Evolutionary conservation across 1,284 basidiomycete genomes (phyloP).

Genomic region (Malassezia brasiliensis): DNA sequence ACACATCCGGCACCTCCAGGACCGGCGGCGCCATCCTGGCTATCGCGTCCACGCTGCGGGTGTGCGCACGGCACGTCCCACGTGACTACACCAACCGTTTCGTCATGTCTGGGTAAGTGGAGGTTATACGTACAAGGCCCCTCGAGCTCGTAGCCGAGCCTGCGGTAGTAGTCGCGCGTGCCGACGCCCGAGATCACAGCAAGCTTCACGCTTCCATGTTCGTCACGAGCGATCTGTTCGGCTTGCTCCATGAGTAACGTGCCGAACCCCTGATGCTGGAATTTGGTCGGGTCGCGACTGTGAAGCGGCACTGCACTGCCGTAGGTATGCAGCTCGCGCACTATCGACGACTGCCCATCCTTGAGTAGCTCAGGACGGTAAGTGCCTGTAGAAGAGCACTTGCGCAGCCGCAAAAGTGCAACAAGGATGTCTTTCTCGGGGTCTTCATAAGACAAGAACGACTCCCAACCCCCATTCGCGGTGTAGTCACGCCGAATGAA

Average conservation of each 20-base stretch:
- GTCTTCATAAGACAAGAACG: constrained; percentile 97
- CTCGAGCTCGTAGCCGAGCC: constrained; percentile 84
- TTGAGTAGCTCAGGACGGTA: constrained; percentile 85
- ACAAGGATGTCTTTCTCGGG: constrained; percentile 92
- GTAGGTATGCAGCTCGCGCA: constrained; percentile 95
- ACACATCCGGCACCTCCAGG: background rate
- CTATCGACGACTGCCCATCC: constrained; percentile 74
- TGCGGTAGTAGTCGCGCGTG: constrained; percentile 85
- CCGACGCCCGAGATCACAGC: constrained; percentile 96
- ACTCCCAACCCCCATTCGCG: constrained; percentile 94
- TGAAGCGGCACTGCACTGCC: constrained; percentile 96
- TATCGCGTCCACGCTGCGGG: background rate
- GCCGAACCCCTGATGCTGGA: constrained; percentile 69
- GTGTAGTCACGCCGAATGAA: constrained; percentile 92
- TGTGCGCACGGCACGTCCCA: background rate
- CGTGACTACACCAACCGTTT: constrained; percentile 11
- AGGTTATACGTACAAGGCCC: constrained; percentile 59
- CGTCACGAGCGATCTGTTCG: constrained; percentile 92
- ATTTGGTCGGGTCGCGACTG: constrained; percentile 86
- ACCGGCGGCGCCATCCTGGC: background rate
- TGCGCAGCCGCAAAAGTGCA: constrained; percentile 79
- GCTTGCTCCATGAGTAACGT: constrained; percentile 98
- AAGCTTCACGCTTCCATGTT: constrained; percentile 85
- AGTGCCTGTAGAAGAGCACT: constrained; percentile 90
- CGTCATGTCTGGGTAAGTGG: constrained; percentile 15